Base-by-base conservation (phyloP, 306 rosid species). In the Begonia masoniana region DNA sequence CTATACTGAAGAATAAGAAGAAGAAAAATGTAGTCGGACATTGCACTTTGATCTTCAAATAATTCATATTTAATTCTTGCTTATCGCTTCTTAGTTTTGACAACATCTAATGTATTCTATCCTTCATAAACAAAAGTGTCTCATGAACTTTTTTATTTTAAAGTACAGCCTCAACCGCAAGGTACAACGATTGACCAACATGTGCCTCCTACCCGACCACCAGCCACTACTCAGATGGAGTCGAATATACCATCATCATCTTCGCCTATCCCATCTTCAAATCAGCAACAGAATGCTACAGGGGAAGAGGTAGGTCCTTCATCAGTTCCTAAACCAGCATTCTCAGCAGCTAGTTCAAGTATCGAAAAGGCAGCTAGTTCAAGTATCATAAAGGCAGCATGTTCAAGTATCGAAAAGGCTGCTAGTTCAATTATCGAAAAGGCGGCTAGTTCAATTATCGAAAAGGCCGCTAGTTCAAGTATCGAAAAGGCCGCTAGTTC, bases 301-400 rank as follows among this genome's bases (percentile, higher is more conserved):
- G 64, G 70, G 23, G 76, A 71, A 62, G 88, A 77, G 73, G 70
- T 74, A 65, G 64, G 51, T 31, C 68, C 75, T 57, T 69, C 74
- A 7, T 65, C 68, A 66, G 59, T 57, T 58, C 62, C 78, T 47
- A 74, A 65, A 71, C 54, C 63, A 51, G 43, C 56, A 49, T 55
- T 66, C 52, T 36, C 73, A 52, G 66, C 55, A 15, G 60, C 64
- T 51, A 74, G 24, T 54, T 41, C 49, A 15, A 71, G 8, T 55
- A 31, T 68, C 17, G 73, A 63, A 46, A 74, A 70, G 59, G 66
- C 66, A 57, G 61, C 53, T 57, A 58, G 72, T 58, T 57, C 65
- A 35, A 57, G 35, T 26, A 26, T 24, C 31, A 4, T 24, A 24
- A 24, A 24, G 31, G 68, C 58, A 15, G 62, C 66, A 51, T 73